Base-by-base conservation (phyloP, 306 rosid genomes). In the Sphenostylis stenocarpa region DNA sequence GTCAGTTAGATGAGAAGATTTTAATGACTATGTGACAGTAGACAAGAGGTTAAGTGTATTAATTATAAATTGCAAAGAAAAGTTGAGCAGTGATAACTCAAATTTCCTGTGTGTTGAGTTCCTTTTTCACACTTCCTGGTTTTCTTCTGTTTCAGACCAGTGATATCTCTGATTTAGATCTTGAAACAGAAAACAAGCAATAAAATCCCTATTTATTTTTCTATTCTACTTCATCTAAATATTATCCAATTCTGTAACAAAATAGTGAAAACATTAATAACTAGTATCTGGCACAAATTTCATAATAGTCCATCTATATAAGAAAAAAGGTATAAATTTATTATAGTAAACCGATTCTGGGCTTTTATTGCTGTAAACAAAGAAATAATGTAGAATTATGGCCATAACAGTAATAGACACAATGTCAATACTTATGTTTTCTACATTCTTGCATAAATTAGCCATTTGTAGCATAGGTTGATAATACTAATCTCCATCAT, bases 201-300 rank as follows among this genome's bases (percentile, higher is more conserved):
- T 29, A 60, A 26, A 60, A 13, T 14, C 23, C 66, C 43, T 17
- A 34, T 62, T 62, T 57, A 11, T 11, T 57, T 58, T 60, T n/a
- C 45, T 33, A 4, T 8, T 34, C 16, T 8, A 34, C 26, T 62
- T n/a, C 45, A 17, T 62, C 68, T 62, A 62, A 31, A 62, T 62
- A 6, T n/a, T 43, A n/a, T 60, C 43, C 21, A 60, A 28, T 29
- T 60, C 67, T 31, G 16, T 31, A 38, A 57, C 57, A 34, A 51
- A 58, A 61, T 38, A 60, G 51, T 51, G 41, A 31, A 16, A 77
- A 84, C 14, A 57, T 76, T 36, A n/a, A 70, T 29, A 45, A 33
- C 28, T 33, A 69, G 23, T 26, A 58, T 48, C 13, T 29, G 58
- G 64, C 44, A 45, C 62, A 19, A 47, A 68, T 21, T 20, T 63